Base-by-base conservation (phyloP, 257 asterid species). In the Penstemon davidsonii region DNA sequence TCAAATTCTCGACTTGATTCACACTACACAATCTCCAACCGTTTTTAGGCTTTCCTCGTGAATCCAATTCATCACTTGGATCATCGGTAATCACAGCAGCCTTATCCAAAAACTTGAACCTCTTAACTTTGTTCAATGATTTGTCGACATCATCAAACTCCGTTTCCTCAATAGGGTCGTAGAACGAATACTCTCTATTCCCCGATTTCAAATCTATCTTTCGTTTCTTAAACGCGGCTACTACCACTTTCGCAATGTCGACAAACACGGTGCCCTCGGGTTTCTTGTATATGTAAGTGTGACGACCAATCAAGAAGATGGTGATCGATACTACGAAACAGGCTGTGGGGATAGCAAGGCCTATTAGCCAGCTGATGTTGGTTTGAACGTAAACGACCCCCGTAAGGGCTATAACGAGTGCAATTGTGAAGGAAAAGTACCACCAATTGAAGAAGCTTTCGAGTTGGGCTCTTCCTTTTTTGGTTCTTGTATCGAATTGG, bases 391-490 rank as follows among this genome's bases (percentile, higher is more conserved):
- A 91, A 76, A 91, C 81, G 9, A 88, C 96, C 0, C 67, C 81
- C 0, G 92, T 81, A 61, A 91, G 86, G 36, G 95, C 92, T 18
- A 91, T 72, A 4, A 88, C 25, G 53, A 91, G 91, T 8, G 95
- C 97, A 15, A 83, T 37, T 3, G 97, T 88, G 80, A 91, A 91
- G 5, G 93, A 85, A 6, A 91, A 77, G 73, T 85, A 91, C 97
- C 97, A 91, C 97, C 95, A 91, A 55, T 88, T 85, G 81, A 88
- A 87, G 89, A 91, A 91, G 79, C 86, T 82, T 70, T 84, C 86
- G 13, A 91, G 91, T 6, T 85, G 91, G 55, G 82, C 39, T 53
- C 82, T 75, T 0, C 97, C 97, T 69, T 82, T 83, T 6, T 76
- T 67, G 0, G 97, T 91, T 55, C 75, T 81, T 3, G 93, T 85